Base-by-base conservation (phyloP, 805 yeast genomes). In the Myxozyma neglecta region DNA sequence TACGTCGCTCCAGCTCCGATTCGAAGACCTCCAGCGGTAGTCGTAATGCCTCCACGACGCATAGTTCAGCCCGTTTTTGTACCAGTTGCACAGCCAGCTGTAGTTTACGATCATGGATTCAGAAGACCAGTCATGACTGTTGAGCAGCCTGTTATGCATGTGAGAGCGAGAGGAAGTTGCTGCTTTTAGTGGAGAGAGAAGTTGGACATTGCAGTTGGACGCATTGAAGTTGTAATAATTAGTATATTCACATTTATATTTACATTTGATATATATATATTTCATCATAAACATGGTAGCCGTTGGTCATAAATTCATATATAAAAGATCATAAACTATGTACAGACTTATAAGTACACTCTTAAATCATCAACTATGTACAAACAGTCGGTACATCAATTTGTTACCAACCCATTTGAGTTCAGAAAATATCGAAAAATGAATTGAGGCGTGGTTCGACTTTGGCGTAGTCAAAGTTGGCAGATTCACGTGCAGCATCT, bases 61-160 rank as follows among this genome's bases (percentile, higher is more conserved):
- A 16, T 53, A 2, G 29, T 53, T 20, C 56, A 53, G 29, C 56
- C 56, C n/a, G 42, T 43, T 16, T 44, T 42, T 16, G 29, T 44
- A 6, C 40, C 49, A n/a, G 56, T 34, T 32, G 42, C 34, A 32
- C 39, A 20, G 34, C 55, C 55, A 11, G 46, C 29, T 13, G 55
- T 51, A 20, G 55, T 51, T 29, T 51, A 51, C 14, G 47, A 51
- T n/a, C 55, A 51, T 46, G 55, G 55, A 8, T 51, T 40, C 46
- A 9, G 55, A 51, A 51, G 55, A 40, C 55, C 55, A 3, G 37
- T 51, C 1, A 39, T 14, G 24, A 4, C 46, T 24, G 55, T 51
- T 20, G 55, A 35, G 20, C 39, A 20, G 47, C 55, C 55, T 4
- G 46, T 39, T 11, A 35, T 24, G 10, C 32, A 51, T 51, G 14